Evolutionary conservation across 495 filamentous ascomycete species (phyloP).

Genomic region (Neurospora sp.): DNA sequence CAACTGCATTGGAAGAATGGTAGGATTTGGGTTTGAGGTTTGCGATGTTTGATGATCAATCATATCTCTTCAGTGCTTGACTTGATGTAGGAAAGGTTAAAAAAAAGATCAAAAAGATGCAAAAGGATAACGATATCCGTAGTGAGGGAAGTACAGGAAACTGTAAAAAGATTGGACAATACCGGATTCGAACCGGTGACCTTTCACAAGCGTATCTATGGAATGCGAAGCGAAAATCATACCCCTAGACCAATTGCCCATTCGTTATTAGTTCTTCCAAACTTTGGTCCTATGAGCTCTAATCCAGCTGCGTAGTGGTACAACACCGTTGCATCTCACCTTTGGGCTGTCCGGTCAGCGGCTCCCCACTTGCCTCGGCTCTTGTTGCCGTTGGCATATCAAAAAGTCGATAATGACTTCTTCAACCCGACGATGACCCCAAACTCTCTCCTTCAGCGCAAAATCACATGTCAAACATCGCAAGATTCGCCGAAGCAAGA

Average conservation of each 20-base stretch:
- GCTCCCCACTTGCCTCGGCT: constrained; percentile 10
- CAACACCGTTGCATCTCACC: not conserved
- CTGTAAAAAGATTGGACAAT: constrained; percentile 4
- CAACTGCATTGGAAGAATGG: not conserved
- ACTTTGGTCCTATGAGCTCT: not conserved
- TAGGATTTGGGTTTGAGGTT: not conserved
- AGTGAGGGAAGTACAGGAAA: not conserved
- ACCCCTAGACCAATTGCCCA: constrained; percentile 33
- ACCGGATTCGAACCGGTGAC: constrained; percentile 11
- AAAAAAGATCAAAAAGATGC: not conserved
- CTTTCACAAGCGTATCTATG: constrained; percentile 5
- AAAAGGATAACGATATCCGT: not conserved
- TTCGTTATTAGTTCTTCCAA: not conserved
- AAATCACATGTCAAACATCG: not conserved
- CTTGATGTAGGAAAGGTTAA: too few relatives aligned
- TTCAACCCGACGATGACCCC: not conserved
- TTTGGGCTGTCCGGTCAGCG: not conserved
- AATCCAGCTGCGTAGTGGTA: too few relatives aligned
- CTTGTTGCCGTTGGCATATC: not conserved
- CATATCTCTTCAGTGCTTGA: not conserved
- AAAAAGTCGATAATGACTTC: not conserved
- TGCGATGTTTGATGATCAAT: not conserved
- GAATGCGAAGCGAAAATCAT: constrained; percentile 36
- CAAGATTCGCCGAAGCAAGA: not conserved
- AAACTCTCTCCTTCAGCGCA: not conserved